Evolutionary conservation across 2,329 filamentous ascomycete genomes (phyloP), one percentile per base, ranked within the genome.

Genomic region (Aspergillus unguis): DNA sequence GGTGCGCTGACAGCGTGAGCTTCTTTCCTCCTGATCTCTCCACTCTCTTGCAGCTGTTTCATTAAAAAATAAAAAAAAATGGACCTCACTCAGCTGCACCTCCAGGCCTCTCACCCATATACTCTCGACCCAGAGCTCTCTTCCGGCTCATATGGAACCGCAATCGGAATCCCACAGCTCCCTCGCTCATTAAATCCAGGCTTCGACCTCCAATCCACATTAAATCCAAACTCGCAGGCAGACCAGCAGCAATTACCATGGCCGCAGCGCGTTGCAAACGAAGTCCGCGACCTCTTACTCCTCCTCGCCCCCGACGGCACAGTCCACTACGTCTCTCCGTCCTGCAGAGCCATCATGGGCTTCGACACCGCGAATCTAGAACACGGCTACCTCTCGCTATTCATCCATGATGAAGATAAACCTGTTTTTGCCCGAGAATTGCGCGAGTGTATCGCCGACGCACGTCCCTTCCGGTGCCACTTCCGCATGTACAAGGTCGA

Each of bases 191-290:
- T 45, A 8, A 38, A 43, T 11, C 29, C 32, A 26, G 26, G 23
- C 9, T 52, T 52, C 28, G 27, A 40, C 25, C 17, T 48, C 27
- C 54, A 42, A 48, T 37, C 23, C 55, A 60, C 25, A 32, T 51
- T 44, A 35, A 47, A 44, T 7, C 58, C 81, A 86, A 65, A 85
- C 85, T 62, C 86, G 31, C 25, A 41, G 2, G 40, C 3, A 9
- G 75, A 84, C 17, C 33, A 36, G n/a, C 6, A 5, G 53, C 27
- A 49, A 31, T 74, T 81, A 56, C 85, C 94, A 67, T 96, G 92
- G 92, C 87, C 90, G 11, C 88, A 92, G 68, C 87, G 89, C 59
- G 86, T 96, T 9, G 83, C 96, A 26, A 89, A 95, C 70, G 92
- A 96, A 76, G 78, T 97, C 62, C 88, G 87, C 66, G 92, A 96